phyloP scores from a whole-genome alignment of 352 stramenopile genomes.

The Globisporangium polare region DNA sequence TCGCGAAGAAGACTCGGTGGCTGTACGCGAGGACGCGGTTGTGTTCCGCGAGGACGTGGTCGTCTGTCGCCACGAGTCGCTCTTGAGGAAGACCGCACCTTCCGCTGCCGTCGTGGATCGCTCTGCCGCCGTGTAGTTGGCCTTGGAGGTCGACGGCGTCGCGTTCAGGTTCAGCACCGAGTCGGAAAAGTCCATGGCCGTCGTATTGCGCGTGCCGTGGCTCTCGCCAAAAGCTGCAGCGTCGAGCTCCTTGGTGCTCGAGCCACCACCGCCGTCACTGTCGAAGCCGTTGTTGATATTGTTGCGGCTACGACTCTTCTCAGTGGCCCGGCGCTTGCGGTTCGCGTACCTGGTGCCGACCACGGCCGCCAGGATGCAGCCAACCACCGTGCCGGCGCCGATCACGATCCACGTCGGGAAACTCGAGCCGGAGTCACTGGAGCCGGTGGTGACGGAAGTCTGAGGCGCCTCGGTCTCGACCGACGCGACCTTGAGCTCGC shows the following conservation, averaged over 20 bases:
- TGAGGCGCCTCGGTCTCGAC: neutral
- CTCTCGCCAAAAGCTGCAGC: neutral
- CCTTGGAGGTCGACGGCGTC: neutral
- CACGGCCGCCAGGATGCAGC: conserved; percentile 9
- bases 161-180: conserved; percentile 5
- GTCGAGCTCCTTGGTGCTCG: conserved; percentile 1
- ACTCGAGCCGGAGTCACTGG: neutral
- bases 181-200: conserved; percentile 6
- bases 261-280: neutral
- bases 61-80: conserved; percentile 11
- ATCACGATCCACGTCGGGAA: conserved; percentile 12
- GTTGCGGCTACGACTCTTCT: neutral
- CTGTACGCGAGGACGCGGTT: neutral
- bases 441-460: neutral
- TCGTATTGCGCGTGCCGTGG: neutral
- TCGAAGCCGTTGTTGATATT: neutral
- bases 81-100: conserved; percentile 7
- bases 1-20: too few relatives aligned
- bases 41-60: neutral
- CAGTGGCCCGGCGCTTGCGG: neutral
- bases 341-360: conserved; percentile 4
- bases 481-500: conserved; percentile 4
- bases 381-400: conserved; percentile 6
- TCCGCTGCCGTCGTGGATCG: neutral
- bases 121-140: neutral